Percentiles rank a stretch among this genome's conserved stretches.
phyloP scores from a whole-genome alignment of 257 asterid species.

The Salvia splendens region DNA sequence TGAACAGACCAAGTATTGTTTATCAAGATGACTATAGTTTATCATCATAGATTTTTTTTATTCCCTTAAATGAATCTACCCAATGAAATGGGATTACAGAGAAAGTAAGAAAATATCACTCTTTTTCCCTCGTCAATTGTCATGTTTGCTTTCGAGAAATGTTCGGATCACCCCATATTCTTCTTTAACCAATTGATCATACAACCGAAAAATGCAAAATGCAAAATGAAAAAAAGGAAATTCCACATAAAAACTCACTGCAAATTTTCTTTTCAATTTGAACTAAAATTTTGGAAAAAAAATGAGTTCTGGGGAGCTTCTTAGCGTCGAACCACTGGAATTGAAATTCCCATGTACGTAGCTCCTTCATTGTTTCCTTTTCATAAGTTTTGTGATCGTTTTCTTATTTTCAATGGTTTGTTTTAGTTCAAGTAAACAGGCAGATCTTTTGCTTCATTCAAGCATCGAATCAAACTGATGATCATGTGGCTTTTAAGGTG shows the following conservation, averaged over 20 bases:
- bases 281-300: background rate
- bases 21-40: too few relatives aligned
- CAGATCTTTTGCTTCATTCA: slow-evolving; percentile 18
- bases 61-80: too few relatives aligned
- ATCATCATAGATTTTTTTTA: too few relatives aligned
- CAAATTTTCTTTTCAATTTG: background rate
- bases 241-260: too few relatives aligned
- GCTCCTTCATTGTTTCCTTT: background rate
- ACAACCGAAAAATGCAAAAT: background rate
- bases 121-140: background rate
- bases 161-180: slow-evolving; percentile 21
- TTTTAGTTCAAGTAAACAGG: background rate
- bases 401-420: background rate
- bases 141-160: background rate
- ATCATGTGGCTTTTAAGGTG: slow-evolving; percentile 16
- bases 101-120: background rate
- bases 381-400: background rate
- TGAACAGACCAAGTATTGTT: too few relatives aligned
- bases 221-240: background rate
- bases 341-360: slow-evolving; percentile 17
- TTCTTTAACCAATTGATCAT: background rate
- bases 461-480: slow-evolving; percentile 22
- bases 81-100: background rate
- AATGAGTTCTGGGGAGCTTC: slow-evolving; percentile 23
- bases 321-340: slow-evolving; percentile 9